Percentiles rank a stretch among this genome's conserved stretches.
Conservation (phyloP, 2,329 filamentous ascomycete genomes). For the Trichoderma sp. region DNA sequence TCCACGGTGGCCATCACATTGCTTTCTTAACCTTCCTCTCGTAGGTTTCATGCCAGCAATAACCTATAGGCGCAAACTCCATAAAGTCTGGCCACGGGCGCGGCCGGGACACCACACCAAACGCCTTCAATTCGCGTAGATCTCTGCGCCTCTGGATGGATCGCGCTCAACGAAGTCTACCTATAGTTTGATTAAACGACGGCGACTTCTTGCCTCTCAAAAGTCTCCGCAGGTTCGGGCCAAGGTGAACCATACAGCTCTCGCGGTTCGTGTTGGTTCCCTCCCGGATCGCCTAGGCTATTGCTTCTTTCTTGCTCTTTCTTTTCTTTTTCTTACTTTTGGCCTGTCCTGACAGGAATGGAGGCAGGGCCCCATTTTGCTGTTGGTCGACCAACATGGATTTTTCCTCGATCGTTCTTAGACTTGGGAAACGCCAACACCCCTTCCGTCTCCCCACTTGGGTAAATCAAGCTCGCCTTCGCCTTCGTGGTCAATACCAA, state of each 20-base stretch:
- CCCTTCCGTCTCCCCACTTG: slow-evolving; percentile 3
- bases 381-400: slow-evolving; percentile 8
- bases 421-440: background rate
- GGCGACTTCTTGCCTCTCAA: background rate
- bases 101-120: background rate
- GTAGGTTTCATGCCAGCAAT: background rate
- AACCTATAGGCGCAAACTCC: no score
- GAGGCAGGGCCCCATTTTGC: background rate
- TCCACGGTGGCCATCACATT: background rate
- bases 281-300: background rate
- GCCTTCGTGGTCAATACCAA: background rate
- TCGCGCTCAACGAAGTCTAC: background rate
- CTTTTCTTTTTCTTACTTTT: background rate
- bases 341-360: background rate
- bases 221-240: background rate
- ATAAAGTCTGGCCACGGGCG: background rate
- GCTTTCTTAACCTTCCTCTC: background rate
- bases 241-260: background rate
- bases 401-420: background rate
- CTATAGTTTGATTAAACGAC: slow-evolving; percentile 12
- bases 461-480: background rate
- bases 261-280: background rate
- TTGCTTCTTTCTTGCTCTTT: background rate
- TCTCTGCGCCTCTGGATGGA: background rate
- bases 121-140: background rate